Evolutionary conservation across 2,329 filamentous ascomycete species (phyloP).

Genomic region (Didymella pomorum): DNA sequence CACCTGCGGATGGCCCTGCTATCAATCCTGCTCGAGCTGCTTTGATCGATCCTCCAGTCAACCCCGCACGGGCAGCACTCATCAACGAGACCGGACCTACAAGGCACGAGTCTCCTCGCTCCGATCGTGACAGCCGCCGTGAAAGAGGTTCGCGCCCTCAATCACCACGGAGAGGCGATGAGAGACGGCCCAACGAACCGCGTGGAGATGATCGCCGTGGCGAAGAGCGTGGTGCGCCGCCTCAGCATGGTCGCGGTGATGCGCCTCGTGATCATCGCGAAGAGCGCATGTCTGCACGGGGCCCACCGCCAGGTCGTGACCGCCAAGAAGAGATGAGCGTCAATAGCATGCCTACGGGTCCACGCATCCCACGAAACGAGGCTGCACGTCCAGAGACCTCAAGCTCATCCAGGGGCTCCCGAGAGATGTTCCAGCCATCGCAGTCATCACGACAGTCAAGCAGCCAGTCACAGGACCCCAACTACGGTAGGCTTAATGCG

Average conservation of each 20-base stretch:
- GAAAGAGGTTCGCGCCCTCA: constrained; percentile 43
- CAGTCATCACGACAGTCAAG: constrained; percentile 48
- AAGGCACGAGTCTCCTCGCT: constrained; percentile 37
- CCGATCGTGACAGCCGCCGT: constrained; percentile 42
- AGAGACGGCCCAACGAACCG: constrained; percentile 35
- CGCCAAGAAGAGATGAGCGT: constrained; percentile 44
- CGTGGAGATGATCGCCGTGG: constrained; percentile 35
- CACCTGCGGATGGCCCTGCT: constrained; percentile 32
- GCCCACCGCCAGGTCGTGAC: constrained; percentile 49
- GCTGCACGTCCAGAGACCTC: constrained; percentile 15
- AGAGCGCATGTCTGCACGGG: constrained; percentile 38
- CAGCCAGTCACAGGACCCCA: constrained; percentile 53
- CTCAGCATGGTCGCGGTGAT: constrained; percentile 40
- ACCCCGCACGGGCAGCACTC: constrained; percentile 55
- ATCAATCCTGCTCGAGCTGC: constrained; percentile 57
- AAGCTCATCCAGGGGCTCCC: constrained; percentile 34
- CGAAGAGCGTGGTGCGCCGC: constrained; percentile 34
- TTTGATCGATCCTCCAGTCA: constrained; percentile 49
- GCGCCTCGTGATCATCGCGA: constrained; percentile 42
- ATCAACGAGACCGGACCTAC: constrained; percentile 47
- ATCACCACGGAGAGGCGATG: constrained; percentile 39
- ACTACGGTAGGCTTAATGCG: constrained; percentile 59
- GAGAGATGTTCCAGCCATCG: constrained; percentile 53
- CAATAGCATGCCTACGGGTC: constrained; percentile 60
- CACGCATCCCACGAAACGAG: constrained; percentile 56